Evolutionary conservation across 805 yeast species (phyloP), one percentile per base, ranked within the genome.

Genomic region (Saccharomycopsis babjevae): DNA sequence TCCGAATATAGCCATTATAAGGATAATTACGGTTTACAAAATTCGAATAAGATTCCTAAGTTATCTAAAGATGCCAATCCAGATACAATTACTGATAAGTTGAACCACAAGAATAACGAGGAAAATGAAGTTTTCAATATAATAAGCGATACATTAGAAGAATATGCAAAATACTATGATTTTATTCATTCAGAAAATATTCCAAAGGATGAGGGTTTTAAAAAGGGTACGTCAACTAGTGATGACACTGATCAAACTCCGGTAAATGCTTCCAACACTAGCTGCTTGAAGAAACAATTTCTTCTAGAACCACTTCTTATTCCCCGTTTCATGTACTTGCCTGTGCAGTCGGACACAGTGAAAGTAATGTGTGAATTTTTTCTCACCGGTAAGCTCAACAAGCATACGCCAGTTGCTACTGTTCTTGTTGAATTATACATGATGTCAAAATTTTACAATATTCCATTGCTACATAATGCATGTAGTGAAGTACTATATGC

Each of bases 361-460:
- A 77, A 77, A 60, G 90, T 90, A 1, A 80, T 87, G 65, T 75
- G 85, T 32, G 94, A 88, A 68, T 88, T 83, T 69, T 75, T 88
- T 60, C 86, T 85, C 67, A 88, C 92, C 5, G 96, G 94, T 1
- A 91, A 87, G 70, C 81, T 88, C 25, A 89, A 89, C 30, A 82
- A 85, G 59, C 84, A 81, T 66, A 83, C 88, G 0, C 80, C 87
- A 0, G 75, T 86, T 46, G 90, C 86, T 65, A 77, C 84, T 56
- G 74, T 87, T 65, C 70, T 83, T 39, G 76, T 85, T 67, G 62
- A 60, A 34, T 54, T 62, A 6, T 62, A 56, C 57, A 20, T 43
- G 38, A 5, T 58, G 5, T 78, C 92, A 1, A 84, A 85, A 66
- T 77, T 82, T 62, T 86, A 83, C 68, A 85, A 85, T 63, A 77